Conservation (phyloP, 345 rosid species). For the Aquilaria malaccensis region DNA sequence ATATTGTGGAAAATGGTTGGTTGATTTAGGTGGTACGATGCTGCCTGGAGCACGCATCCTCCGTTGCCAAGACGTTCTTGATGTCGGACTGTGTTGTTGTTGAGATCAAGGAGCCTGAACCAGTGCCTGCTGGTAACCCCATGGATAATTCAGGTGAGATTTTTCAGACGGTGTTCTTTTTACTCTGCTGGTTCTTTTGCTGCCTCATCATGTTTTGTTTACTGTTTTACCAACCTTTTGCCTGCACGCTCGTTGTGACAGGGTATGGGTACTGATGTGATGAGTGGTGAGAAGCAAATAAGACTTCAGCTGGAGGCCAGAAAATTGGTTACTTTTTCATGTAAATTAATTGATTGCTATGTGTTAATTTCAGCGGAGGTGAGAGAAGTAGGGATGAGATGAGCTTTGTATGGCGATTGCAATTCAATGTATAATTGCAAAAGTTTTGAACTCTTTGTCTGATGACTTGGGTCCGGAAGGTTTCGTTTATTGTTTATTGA, state of each 20-base stretch:
- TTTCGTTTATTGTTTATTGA: too few species aligned
- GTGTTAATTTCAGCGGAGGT: background rate
- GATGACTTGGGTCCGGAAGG: too few species aligned
- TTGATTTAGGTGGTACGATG: conserved; percentile 87
- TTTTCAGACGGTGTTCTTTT: background rate
- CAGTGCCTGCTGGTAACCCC: conserved; percentile 65
- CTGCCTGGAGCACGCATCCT: conserved; percentile 97
- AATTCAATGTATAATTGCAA: conserved; percentile 15
- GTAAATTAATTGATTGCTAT: conserved; percentile 11
- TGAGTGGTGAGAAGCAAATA: background rate
- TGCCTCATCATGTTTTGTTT: conserved; percentile 8
- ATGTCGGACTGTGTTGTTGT: conserved; percentile 98
- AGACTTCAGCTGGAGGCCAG: background rate
- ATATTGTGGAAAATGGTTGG: too few species aligned
- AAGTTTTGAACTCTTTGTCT: conserved; percentile 13
- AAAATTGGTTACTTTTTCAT: background rate
- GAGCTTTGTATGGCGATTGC: conserved; percentile 13
- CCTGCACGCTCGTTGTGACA: conserved; percentile 3
- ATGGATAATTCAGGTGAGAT: conserved; percentile 91
- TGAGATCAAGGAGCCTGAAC: conserved; percentile 93
- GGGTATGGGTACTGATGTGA: conserved; percentile 39
- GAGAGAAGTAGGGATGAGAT: conserved; percentile 11
- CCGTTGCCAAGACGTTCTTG: conserved; percentile 97
- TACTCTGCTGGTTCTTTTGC: background rate
- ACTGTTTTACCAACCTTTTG: conserved; percentile 5